Percentiles rank a stretch among this genome's conserved stretches.
These are phyloP conservation scores for Coemansia reversa DNA, from an alignment of 192 early-diverging fungal genomes.

Conservation along the genomic window DNA sequence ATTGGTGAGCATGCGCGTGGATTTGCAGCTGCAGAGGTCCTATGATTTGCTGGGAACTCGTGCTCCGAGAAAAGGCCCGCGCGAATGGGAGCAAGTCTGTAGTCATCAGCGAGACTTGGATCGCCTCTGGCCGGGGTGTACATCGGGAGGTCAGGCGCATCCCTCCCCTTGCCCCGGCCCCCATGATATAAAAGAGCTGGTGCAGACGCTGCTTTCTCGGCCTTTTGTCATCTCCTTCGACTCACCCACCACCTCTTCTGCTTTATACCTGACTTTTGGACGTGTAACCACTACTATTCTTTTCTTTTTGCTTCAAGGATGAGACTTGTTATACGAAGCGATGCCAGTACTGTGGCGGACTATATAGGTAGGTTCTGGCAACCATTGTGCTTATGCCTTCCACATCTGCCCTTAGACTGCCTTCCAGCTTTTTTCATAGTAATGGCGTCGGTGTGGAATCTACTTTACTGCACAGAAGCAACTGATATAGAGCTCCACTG, in stretches of 20 bases:
- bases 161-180: neutral
- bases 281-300: neutral
- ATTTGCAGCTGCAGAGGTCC: neutral
- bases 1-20: neutral
- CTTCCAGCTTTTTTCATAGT: neutral
- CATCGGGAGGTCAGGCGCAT: slow-evolving; percentile 2
- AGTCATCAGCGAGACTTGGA: neutral
- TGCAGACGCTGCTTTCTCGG: neutral
- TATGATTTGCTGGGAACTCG: neutral
- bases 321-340: slow-evolving; percentile 75
- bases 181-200: neutral
- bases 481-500: neutral
- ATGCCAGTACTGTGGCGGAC: slow-evolving; percentile 68
- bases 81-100: neutral
- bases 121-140: neutral
- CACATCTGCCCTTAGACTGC: neutral
- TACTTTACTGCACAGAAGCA: neutral
- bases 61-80: neutral
- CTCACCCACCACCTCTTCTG: slow-evolving; percentile 7
- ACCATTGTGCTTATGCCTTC: slow-evolving; percentile 3
- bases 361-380: slow-evolving; percentile 63
- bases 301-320: slow-evolving; percentile 44
- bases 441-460: neutral
- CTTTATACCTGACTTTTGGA: slow-evolving; percentile 12
- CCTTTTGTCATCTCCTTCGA: neutral